These are phyloP conservation scores for Plasmodium malariae DNA, from an alignment of 169 alveolate genomes.

Conservation along the genomic window DNA sequence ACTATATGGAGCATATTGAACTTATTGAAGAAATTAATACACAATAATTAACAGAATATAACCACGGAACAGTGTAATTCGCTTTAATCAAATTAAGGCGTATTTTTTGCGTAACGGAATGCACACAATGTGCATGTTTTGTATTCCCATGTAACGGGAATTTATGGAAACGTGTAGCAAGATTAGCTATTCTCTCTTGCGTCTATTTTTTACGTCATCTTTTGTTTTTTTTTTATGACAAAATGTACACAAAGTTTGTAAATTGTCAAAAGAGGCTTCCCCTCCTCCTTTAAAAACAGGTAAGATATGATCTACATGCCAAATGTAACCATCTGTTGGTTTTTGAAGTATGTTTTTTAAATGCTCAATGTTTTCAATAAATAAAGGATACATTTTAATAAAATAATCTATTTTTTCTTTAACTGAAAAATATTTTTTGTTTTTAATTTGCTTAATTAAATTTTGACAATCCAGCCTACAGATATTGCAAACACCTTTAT, in stretches of 20 bases:
- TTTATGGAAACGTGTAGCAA: too few relatives aligned
- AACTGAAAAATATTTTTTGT: slow-evolving; percentile 28
- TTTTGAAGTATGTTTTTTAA: slow-evolving; percentile 36
- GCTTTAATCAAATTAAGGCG: too few relatives aligned
- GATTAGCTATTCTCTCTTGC: too few relatives aligned
- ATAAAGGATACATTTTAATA: slow-evolving; percentile 44
- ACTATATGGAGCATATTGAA: too few relatives aligned
- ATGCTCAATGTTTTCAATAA: slow-evolving; percentile 51
- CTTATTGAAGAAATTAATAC: too few relatives aligned
- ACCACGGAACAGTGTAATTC: too few relatives aligned
- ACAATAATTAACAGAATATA: too few relatives aligned
- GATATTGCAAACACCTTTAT: slow-evolving; percentile 53
- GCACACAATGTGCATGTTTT: too few relatives aligned
- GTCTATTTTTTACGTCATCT: slow-evolving; percentile 22
- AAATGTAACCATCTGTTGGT: slow-evolving; percentile 33
- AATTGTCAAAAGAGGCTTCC: slow-evolving; percentile 53
- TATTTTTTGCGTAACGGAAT: too few relatives aligned
- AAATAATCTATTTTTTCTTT: slow-evolving; percentile 54
- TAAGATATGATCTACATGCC: slow-evolving; percentile 58
- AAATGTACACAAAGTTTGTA: slow-evolving; percentile 63
- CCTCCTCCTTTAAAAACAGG: slow-evolving; percentile 69
- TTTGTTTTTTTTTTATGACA: slow-evolving; percentile 70
- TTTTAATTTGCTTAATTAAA: slow-evolving; percentile 50
- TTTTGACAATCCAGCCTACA: slow-evolving; percentile 42
- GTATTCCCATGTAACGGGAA: too few relatives aligned